Conservation (phyloP, 2,329 filamentous ascomycete genomes). For the Hymenoscyphus fructigenus region DNA sequence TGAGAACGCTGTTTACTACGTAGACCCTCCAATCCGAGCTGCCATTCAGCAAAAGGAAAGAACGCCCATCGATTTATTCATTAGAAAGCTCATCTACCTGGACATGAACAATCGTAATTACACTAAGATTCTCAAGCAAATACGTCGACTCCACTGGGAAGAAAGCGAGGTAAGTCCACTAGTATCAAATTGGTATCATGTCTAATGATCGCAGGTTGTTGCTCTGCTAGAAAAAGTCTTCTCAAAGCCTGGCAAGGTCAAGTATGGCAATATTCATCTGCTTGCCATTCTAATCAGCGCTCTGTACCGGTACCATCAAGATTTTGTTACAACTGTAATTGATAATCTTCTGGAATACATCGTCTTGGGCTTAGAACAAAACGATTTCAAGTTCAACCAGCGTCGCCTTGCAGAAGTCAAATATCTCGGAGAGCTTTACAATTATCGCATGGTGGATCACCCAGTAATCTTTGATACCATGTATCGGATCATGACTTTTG, state of each 20-base stretch:
- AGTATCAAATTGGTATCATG: neutral
- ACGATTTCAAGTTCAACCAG: constrained; percentile 97
- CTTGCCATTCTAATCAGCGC: constrained; percentile 86
- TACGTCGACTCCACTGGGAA: constrained; percentile 96
- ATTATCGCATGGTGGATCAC: constrained; percentile 95
- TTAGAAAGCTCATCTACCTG: constrained; percentile 87
- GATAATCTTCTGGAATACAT: constrained; percentile 90
- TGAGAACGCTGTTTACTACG: constrained; percentile 97
- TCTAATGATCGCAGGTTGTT: constrained; percentile 30
- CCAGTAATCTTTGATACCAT: constrained; percentile 92
- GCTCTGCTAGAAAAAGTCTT: constrained; percentile 73
- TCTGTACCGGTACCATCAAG: constrained; percentile 86
- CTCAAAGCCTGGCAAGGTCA: constrained; percentile 94
- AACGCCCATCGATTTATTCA: constrained; percentile 87
- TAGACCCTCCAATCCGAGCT: constrained; percentile 89
- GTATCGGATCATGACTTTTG: constrained; percentile 92
- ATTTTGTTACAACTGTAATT: constrained; percentile 87
- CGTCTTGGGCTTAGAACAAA: constrained; percentile 83
- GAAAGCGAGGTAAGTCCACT: constrained; percentile 67
- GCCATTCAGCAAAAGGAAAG: constrained; percentile 97
- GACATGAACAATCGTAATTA: constrained; percentile 95
- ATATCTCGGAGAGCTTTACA: constrained; percentile 94
- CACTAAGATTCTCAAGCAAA: constrained; percentile 89
- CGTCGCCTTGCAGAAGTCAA: constrained; percentile 93
- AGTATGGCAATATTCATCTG: constrained; percentile 94